phyloP scores from a whole-genome alignment of 768 basidiomycete species.

The Collybia mongolica region DNA sequence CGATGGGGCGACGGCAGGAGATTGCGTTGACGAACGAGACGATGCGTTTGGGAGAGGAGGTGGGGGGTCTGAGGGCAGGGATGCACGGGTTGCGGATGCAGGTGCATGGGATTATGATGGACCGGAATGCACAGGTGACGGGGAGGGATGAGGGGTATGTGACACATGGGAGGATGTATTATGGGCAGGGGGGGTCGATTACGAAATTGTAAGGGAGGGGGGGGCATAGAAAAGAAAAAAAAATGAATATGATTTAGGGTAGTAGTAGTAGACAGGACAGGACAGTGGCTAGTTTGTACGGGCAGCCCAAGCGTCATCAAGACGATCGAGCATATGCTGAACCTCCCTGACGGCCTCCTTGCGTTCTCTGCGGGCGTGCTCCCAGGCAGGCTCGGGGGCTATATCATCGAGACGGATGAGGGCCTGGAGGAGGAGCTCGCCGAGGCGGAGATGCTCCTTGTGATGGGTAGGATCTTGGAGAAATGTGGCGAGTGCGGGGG shows the following conservation, averaged over 20 bases:
- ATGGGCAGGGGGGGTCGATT: constrained; percentile 21
- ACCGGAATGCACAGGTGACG: constrained; percentile 60
- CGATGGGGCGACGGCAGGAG: constrained; percentile 59
- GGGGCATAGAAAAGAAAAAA: no score
- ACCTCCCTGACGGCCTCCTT: constrained; percentile 88
- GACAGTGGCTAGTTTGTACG: constrained; percentile 8
- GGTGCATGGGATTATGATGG: constrained; percentile 79
- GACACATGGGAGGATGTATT: constrained; percentile 11
- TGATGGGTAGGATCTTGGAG: constrained; percentile 28
- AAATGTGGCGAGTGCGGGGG: constrained; percentile 58
- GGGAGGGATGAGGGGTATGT: constrained; percentile 31
- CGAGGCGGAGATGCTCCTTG: constrained; percentile 56
- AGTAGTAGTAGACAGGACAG: no score
- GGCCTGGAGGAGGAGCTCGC: constrained; percentile 84
- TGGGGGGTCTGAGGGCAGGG: constrained; percentile 63
- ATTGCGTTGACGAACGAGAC: constrained; percentile 71
- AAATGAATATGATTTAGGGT: no score
- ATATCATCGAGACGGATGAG: constrained; percentile 86
- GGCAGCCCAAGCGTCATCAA: constrained; percentile 69
- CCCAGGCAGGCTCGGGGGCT: constrained; percentile 71
- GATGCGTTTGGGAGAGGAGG: constrained; percentile 70
- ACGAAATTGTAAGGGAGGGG: constrained; percentile 25
- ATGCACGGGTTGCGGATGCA: constrained; percentile 81
- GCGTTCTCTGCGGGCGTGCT: constrained; percentile 72
- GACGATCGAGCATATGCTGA: constrained; percentile 75